Evolutionary conservation across 768 basidiomycete species (phyloP).

Genomic region (Rhodotorula babjevae): DNA sequence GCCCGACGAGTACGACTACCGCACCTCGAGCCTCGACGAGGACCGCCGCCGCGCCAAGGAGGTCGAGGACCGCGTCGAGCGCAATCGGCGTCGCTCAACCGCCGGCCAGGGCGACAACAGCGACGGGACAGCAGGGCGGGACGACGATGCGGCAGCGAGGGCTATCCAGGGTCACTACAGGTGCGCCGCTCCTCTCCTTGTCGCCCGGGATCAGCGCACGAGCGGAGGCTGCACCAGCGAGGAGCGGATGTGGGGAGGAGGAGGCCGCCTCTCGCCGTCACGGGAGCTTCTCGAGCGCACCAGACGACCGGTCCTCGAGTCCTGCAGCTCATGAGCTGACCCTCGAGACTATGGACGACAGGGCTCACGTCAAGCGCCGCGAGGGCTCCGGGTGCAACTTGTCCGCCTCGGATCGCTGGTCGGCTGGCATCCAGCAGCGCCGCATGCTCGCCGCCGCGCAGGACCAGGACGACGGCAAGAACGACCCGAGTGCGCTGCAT

Average conservation of each 20-base stretch:
- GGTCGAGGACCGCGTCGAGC: slow-evolving; percentile 18
- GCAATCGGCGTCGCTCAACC: neutral
- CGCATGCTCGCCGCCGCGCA: slow-evolving; percentile 8
- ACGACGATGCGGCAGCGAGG: slow-evolving; percentile 1
- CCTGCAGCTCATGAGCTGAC: neutral
- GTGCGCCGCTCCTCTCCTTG: slow-evolving; percentile 3
- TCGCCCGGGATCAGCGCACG: too few species aligned
- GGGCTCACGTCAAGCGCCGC: slow-evolving; percentile 7
- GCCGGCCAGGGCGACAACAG: neutral
- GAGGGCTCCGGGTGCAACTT: slow-evolving; percentile 16
- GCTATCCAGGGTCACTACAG: slow-evolving; percentile 22
- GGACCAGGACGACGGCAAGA: slow-evolving; percentile 30
- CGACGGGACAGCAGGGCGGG: neutral
- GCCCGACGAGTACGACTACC: slow-evolving; percentile 23
- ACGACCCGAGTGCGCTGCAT: slow-evolving; percentile 33
- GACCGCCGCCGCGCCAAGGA: slow-evolving; percentile 12
- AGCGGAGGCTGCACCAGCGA: too few species aligned
- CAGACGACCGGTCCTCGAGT: too few species aligned
- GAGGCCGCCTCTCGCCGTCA: neutral
- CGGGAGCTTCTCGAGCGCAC: neutral
- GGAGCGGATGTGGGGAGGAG: neutral
- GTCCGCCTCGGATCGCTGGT: slow-evolving; percentile 13
- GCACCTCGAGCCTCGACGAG: neutral
- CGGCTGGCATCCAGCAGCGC: slow-evolving; percentile 14
- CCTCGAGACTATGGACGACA: neutral